Conservation (phyloP, 2,329 filamentous ascomycete species). For the Elsinoe perseae region DNA sequence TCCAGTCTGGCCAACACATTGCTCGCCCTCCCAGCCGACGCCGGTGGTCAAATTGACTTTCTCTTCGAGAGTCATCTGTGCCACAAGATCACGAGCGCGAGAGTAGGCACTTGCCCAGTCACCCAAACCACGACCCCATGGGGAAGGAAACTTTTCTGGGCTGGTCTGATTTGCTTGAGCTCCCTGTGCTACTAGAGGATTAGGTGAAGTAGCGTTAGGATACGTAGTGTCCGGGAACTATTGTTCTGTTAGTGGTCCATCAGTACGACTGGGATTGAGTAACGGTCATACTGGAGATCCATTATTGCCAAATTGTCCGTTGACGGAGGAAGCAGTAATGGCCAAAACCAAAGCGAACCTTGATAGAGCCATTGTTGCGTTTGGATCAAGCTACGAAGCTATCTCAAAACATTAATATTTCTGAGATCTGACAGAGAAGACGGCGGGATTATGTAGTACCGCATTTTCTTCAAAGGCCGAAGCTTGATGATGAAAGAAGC, state of each 20-base stretch:
- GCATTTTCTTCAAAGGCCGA: background rate
- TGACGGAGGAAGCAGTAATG: slow-evolving; percentile 11
- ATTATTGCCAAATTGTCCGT: slow-evolving; percentile 19
- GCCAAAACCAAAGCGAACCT: slow-evolving; percentile 1
- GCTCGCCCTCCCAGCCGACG: slow-evolving; percentile 20
- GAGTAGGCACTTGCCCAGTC: slow-evolving; percentile 28
- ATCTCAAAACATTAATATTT: background rate
- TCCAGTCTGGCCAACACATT: slow-evolving; percentile 32
- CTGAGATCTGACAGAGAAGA: background rate
- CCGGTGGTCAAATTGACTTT: slow-evolving; percentile 31
- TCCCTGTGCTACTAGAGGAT: slow-evolving; percentile 23
- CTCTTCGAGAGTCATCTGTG: slow-evolving; percentile 30
- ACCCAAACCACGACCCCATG: slow-evolving; percentile 23
- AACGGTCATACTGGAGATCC: slow-evolving; percentile 16
- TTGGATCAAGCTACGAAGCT: background rate
- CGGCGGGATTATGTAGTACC: background rate
- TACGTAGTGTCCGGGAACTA: slow-evolving; percentile 25
- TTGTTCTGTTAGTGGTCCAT: background rate
- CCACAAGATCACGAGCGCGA: slow-evolving; percentile 28
- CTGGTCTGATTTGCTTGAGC: slow-evolving; percentile 22
- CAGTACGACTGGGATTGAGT: too few species aligned
- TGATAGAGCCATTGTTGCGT: background rate
- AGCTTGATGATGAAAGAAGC: slow-evolving; percentile 1
- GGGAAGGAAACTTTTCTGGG: slow-evolving; percentile 24
- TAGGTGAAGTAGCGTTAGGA: slow-evolving; percentile 22